phyloP scores from a whole-genome alignment of 495 filamentous ascomycete genomes.

The Apodospora peruviana region DNA sequence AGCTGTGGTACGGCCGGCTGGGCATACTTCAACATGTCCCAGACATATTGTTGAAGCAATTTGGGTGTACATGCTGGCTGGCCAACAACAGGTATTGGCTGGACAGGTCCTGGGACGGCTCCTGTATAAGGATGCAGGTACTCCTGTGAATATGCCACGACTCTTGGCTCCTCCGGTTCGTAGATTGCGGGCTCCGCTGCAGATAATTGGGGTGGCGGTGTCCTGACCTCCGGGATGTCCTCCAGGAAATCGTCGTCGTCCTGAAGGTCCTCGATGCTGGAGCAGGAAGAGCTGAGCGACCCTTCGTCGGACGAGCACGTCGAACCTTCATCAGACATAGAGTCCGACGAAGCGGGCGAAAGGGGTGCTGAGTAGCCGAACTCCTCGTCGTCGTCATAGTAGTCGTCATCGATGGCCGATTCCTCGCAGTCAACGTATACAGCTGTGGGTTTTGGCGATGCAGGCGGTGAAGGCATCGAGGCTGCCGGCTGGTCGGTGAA shows the following conservation, averaged over 20 bases:
- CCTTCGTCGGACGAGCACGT: conserved; percentile 44
- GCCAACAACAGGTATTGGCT: conserved; percentile 19
- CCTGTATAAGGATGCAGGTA: conserved; percentile 34
- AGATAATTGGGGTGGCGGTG: conserved; percentile 29
- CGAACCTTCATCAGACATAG: conserved; percentile 37
- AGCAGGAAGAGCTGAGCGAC: conserved; percentile 38
- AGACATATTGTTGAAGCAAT: conserved; percentile 35
- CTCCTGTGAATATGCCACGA: conserved; percentile 32
- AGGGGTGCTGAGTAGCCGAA: conserved; percentile 31
- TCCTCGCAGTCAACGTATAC: conserved; percentile 42
- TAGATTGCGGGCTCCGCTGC: conserved; percentile 28
- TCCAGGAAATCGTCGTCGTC: conserved; percentile 33
- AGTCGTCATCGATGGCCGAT: conserved; percentile 29
- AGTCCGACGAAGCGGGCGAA: conserved; percentile 35
- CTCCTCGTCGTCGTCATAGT: conserved; percentile 19
- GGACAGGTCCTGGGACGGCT: conserved; percentile 12
- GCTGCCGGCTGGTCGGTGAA: conserved; percentile 55
- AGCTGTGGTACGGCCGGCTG: conserved; percentile 27
- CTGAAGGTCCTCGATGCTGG: conserved; percentile 41
- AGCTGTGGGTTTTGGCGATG: conserved; percentile 30
- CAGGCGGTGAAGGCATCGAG: conserved; percentile 28
- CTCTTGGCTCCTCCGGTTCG: conserved; percentile 34
- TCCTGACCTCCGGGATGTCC: conserved; percentile 35
- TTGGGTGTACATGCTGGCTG: conserved; percentile 30
- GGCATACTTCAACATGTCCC: conserved; percentile 37